Evolutionary conservation across 2,329 filamentous ascomycete genomes (phyloP).

Genomic region (Podosphaera fusca): DNA sequence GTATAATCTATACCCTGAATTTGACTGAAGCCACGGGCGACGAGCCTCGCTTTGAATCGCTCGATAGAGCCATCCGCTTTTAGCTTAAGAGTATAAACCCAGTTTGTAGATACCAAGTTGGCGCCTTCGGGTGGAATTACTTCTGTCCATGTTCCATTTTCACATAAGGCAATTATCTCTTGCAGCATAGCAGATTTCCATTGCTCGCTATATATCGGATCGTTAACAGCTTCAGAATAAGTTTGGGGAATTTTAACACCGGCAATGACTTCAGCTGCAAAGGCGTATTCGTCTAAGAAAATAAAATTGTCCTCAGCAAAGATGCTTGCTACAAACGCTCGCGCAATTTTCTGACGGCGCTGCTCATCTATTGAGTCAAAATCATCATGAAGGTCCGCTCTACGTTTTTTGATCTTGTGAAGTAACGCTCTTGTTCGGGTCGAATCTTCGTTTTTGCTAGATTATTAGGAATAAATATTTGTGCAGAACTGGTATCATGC

Average conservation of each 20-base stretch:
- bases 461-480: not conserved
- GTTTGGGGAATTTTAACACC: not conserved
- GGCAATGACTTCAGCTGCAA: not conserved
- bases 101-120: not conserved
- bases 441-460: not conserved
- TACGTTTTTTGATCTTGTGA: not conserved
- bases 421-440: not conserved
- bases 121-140: not conserved
- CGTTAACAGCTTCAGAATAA: not conserved
- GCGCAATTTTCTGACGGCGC: not conserved
- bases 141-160: not conserved
- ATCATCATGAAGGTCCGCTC: too few relatives aligned
- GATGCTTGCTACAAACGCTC: not conserved
- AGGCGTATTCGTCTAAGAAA: not conserved
- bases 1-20: not conserved
- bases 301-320: not conserved
- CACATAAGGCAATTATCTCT: not conserved
- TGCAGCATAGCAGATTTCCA: not conserved
- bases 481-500: too few relatives aligned
- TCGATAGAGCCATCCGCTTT: not conserved
- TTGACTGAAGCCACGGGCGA: not conserved
- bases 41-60: not conserved
- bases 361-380: not conserved
- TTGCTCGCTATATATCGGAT: not conserved
- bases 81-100: not conserved